Evolutionary conservation across 805 yeast genomes (phyloP).

Genomic region (Wickerhamomyces ciferrii): DNA sequence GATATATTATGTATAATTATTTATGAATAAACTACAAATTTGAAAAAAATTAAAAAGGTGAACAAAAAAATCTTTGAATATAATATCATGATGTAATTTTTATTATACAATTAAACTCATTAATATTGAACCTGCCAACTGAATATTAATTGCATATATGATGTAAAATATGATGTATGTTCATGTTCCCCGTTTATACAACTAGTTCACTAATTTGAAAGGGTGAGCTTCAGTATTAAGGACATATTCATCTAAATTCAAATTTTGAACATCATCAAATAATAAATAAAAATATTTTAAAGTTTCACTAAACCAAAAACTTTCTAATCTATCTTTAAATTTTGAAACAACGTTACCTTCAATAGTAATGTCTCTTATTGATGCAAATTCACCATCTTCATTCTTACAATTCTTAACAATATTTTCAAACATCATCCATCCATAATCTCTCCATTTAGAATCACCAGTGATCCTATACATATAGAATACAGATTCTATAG

Average conservation of each 20-base stretch:
- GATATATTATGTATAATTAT: not conserved
- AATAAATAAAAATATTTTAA: conserved; percentile 49
- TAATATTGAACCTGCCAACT: not conserved
- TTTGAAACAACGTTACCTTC: conserved; percentile 18
- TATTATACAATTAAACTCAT: no score
- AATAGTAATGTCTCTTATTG: conserved; percentile 34
- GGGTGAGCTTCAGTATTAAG: conserved; percentile 65
- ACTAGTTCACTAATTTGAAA: conserved; percentile 22
- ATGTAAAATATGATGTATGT: no score
- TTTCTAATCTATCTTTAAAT: conserved; percentile 34
- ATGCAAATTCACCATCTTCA: conserved; percentile 30
- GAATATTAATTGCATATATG: no score
- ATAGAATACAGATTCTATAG: conserved; percentile 54
- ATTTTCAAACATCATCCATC: conserved; percentile 41
- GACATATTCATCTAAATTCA: conserved; percentile 48
- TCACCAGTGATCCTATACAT: conserved; percentile 60
- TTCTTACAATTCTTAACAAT: conserved; percentile 26
- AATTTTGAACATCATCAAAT: conserved; percentile 36
- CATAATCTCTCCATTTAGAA: conserved; percentile 47
- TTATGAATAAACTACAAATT: no score
- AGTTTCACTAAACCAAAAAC: conserved; percentile 56
- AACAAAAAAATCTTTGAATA: no score
- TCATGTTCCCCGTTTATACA: no score
- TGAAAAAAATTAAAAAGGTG: no score
- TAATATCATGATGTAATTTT: no score